Percentiles rank a stretch among this genome's conserved stretches.
phyloP scores from a whole-genome alignment of 768 basidiomycete genomes.

The Lactifluus echinatus region DNA sequence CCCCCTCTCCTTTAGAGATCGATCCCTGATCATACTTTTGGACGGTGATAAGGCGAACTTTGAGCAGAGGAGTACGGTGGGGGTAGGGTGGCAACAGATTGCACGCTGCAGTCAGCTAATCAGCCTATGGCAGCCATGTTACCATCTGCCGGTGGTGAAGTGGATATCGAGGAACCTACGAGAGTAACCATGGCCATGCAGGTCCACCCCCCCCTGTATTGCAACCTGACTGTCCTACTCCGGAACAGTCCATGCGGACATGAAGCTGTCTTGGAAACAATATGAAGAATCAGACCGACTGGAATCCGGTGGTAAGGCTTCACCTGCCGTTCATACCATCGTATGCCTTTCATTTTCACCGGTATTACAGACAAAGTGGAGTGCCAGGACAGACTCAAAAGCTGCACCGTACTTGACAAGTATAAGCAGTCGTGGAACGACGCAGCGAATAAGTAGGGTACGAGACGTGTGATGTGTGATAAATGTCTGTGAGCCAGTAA shows the following conservation, averaged over 20 bases:
- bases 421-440: not conserved
- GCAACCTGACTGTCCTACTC: not conserved
- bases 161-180: not conserved
- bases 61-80: no score
- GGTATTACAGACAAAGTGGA: not conserved
- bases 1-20: no score
- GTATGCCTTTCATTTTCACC: no score
- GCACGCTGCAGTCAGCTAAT: not conserved
- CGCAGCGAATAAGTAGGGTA: not conserved
- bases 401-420: not conserved
- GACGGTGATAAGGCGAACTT: not conserved
- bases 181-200: not conserved
- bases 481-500: not conserved
- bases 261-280: not conserved
- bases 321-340: no score
- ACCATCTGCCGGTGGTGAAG: not conserved
- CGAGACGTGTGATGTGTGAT: not conserved
- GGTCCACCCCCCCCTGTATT: not conserved
- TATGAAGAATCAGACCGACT: not conserved
- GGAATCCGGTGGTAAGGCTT: no score
- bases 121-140: not conserved
- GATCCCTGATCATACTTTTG: no score
- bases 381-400: not conserved
- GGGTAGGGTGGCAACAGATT: not conserved
- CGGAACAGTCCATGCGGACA: not conserved